Percentiles rank a stretch among this genome's conserved stretches.
Evolutionary conservation across 2,329 filamentous ascomycete species (phyloP).

Genomic region (Alternaria brassicae): DNA sequence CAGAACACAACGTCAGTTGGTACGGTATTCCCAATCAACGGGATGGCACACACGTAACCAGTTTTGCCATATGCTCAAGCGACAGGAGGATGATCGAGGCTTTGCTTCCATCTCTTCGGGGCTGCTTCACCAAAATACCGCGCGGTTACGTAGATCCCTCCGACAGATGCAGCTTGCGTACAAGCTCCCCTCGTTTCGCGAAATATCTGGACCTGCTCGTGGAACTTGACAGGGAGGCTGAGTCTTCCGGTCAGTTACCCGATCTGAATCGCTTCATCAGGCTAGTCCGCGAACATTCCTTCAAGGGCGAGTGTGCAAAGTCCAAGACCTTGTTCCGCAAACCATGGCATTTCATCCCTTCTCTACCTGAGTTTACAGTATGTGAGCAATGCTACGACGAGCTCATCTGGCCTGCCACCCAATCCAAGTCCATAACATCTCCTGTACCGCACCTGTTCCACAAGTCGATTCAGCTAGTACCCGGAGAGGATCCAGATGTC

Average conservation of each 20-base stretch:
- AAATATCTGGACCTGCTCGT: conserved; percentile 65
- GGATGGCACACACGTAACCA: conserved; percentile 67
- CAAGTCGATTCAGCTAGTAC: conserved; percentile 64
- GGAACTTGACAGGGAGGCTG: conserved; percentile 57
- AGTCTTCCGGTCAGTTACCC: conserved; percentile 47
- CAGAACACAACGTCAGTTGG: conserved; percentile 67
- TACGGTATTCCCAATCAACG: conserved; percentile 75
- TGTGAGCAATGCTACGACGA: conserved; percentile 88
- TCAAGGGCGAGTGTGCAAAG: conserved; percentile 65
- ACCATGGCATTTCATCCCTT: conserved; percentile 79
- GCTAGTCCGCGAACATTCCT: conserved; percentile 61
- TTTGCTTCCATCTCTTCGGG: conserved; percentile 74
- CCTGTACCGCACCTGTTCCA: conserved; percentile 51
- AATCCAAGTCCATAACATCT: conserved; percentile 55
- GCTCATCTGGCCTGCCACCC: conserved; percentile 72
- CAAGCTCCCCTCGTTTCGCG: conserved; percentile 63
- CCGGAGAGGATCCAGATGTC: conserved; percentile 52
- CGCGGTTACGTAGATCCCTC: conserved; percentile 49
- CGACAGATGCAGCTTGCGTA: conserved; percentile 70
- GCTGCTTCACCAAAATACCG: conserved; percentile 63
- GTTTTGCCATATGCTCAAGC: conserved; percentile 77
- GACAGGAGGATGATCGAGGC: conserved; percentile 76
- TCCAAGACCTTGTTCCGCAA: conserved; percentile 68
- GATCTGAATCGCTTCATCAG: conserved; percentile 69
- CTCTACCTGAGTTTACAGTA: conserved; percentile 78